A percentile compares a stretch with the other conserved stretches of the same genome.
These are phyloP conservation scores for Capsicum baccatum DNA, from an alignment of 257 asterid genomes.

Conservation along the genomic window DNA sequence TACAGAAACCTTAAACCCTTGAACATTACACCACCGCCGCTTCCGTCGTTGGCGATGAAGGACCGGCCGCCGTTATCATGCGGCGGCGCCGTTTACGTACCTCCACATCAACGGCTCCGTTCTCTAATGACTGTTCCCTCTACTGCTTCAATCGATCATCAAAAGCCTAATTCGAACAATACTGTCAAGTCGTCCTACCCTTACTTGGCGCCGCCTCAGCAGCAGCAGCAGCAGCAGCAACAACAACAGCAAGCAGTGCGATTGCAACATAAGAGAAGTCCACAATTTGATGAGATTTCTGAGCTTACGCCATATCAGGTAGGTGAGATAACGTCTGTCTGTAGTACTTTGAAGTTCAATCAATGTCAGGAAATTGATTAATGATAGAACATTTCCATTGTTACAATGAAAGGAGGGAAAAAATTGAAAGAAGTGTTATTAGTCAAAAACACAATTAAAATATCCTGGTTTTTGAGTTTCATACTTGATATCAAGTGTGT, in stretches of 20 bases:
- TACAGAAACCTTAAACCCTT: slow-evolving; percentile 58
- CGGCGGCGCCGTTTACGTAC: slow-evolving; percentile 68
- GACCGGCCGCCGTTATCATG: slow-evolving; percentile 56
- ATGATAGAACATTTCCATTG: not conserved
- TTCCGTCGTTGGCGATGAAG: slow-evolving; percentile 53
- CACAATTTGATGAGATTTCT: slow-evolving; percentile 42
- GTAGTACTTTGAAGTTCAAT: slow-evolving; percentile 12
- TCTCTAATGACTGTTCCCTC: slow-evolving; percentile 41
- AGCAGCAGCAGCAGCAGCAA: slow-evolving; percentile 48
- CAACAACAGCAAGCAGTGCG: not conserved
- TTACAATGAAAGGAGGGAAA: not conserved
- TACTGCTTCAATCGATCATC: slow-evolving; percentile 38
- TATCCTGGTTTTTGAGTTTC: too few species aligned
- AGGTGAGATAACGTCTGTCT: not conserved
- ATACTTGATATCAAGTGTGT: too few species aligned
- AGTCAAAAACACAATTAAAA: too few species aligned
- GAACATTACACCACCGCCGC: slow-evolving; percentile 34
- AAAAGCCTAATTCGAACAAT: slow-evolving; percentile 40
- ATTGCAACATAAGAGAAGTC: slow-evolving; percentile 48
- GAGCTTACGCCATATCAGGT: slow-evolving; percentile 57
- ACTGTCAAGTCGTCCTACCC: slow-evolving; percentile 42
- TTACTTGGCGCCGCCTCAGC: slow-evolving; percentile 56
- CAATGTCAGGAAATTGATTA: not conserved
- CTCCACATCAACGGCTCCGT: slow-evolving; percentile 79
- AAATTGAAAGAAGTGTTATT: not conserved